A percentile compares a stretch with the other conserved stretches of the same genome.
phyloP scores from a whole-genome alignment of 2,329 filamentous ascomycete genomes.

The Geoglossum cookeanum region DNA sequence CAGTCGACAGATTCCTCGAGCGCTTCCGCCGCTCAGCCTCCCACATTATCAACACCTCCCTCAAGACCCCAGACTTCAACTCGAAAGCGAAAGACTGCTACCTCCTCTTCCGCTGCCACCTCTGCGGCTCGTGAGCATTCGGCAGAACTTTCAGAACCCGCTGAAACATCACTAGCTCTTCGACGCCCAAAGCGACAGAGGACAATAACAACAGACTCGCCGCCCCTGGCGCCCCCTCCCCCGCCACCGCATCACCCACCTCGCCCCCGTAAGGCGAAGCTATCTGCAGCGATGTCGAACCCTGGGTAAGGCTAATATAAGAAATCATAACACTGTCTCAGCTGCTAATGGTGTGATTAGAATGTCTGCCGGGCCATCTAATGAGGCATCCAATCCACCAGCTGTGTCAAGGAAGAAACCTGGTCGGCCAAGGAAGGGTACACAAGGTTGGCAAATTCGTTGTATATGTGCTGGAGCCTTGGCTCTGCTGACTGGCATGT shows the following conservation, averaged over 20 bases:
- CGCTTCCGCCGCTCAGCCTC: slow-evolving; percentile 19
- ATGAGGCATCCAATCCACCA: slow-evolving; percentile 36
- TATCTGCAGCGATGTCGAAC: slow-evolving; percentile 45
- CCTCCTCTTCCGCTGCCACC: slow-evolving; percentile 30
- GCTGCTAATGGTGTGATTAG: not conserved
- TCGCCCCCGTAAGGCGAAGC: slow-evolving; percentile 4
- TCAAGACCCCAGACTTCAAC: slow-evolving; percentile 29
- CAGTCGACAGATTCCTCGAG: slow-evolving; percentile 51
- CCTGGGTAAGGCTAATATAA: slow-evolving; percentile 36
- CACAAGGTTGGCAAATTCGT: slow-evolving; percentile 26
- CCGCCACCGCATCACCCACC: slow-evolving; percentile 11
- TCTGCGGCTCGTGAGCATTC: slow-evolving; percentile 18
- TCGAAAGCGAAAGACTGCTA: slow-evolving; percentile 59
- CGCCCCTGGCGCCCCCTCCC: slow-evolving; percentile 8
- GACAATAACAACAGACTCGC: not conserved
- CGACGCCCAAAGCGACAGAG: slow-evolving; percentile 4
- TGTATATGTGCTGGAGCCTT: slow-evolving; percentile 1
- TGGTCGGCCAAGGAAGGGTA: slow-evolving; percentile 47
- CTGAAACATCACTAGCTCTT: slow-evolving; percentile 9
- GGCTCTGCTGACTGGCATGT: slow-evolving; percentile 5
- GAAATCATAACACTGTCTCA: not conserved
- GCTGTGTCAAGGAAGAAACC: slow-evolving; percentile 39
- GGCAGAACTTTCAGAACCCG: slow-evolving; percentile 47
- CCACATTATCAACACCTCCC: slow-evolving; percentile 20
- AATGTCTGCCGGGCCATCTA: slow-evolving; percentile 39